Base-by-base conservation (phyloP, 164 flowering plant species). In the Santalum album region DNA sequence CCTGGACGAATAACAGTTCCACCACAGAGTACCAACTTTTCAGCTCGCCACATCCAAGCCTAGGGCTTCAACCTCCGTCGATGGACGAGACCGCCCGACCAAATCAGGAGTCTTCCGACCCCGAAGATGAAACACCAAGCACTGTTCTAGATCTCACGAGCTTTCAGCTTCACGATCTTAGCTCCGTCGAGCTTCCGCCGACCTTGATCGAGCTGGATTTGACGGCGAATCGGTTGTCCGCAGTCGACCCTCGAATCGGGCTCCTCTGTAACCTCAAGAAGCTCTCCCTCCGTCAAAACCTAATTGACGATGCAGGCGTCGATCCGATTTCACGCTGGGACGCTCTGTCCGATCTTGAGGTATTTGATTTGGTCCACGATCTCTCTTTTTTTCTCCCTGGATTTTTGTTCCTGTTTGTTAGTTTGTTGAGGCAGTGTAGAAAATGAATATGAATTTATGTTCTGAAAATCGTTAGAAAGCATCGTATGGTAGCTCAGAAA, bases 261-360 rank as follows among this genome's bases (percentile, higher is more conserved):
- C 63, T 66, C 6, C 94, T 92, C 54, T 67, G 78, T n/a, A 66
- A 67, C 54, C 91, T 92, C 29, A 87, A 78, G 49, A 92, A 81
- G 78, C 82, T 92, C 35, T 92, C 91, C 48, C 60, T 87, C 32
- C 90, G 96, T 17, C 96, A 92, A 53, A 92, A 89, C 65, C 83
- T 92, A 26, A 55, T 92, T 45, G 76, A 74, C 7, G 94, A 86
- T 59, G 75, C 72, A 14, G 91, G 75, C 23, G 51, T 89, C 45
- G 80, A 76, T 32, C 81, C 79, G 2, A 56, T 92, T 47, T 81
- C 95, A 42, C 48, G 42, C 25, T 92, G 82, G 84, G 71, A 65
- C 36, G 62, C 72, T 1, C 64, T 92, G 20, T 78, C 96, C 0
- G 79, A 64, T 27, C 89, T 92, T 57, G 72, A 84, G 64, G 98